A percentile compares a stretch with the other conserved stretches of the same genome.
phyloP scores from a whole-genome alignment of 2,329 filamentous ascomycete genomes.

The Penicillium occitanis region DNA sequence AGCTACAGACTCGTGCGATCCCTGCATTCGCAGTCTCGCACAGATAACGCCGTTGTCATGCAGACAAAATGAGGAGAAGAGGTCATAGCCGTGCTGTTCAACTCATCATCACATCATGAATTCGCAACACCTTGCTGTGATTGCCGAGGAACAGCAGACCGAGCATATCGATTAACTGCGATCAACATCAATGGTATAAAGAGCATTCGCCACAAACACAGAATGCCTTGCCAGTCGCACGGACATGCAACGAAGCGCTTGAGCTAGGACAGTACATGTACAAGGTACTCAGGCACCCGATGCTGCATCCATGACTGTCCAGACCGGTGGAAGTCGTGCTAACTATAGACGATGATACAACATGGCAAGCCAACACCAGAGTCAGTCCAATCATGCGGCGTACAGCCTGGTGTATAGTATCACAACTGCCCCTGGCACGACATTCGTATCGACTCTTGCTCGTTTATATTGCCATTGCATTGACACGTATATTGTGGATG shows the following conservation, averaged over 20 bases:
- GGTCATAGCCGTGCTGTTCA: not conserved
- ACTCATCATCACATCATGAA: not conserved
- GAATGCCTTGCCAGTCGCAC: not conserved
- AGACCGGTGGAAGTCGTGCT: not conserved
- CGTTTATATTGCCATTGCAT: not conserved
- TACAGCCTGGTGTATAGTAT: not conserved
- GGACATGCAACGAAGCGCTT: not conserved
- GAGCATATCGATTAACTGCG: not conserved
- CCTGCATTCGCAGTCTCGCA: not conserved
- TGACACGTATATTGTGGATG: not conserved
- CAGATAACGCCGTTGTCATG: not conserved
- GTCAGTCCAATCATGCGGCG: not conserved
- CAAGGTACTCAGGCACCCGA: not conserved
- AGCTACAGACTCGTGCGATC: not conserved
- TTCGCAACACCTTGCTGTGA: not conserved
- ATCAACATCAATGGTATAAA: not conserved
- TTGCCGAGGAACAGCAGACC: not conserved
- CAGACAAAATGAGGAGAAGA: not conserved
- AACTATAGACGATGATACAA: not conserved
- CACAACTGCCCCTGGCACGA: not conserved
- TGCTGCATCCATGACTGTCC: not conserved
- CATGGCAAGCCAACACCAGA: not conserved
- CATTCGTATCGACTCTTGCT: not conserved
- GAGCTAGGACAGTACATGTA: not conserved
- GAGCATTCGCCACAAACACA: slow-evolving; percentile 4